Evolutionary conservation across 2,329 filamentous ascomycete species (phyloP).

Genomic region (Fusarium coicis): DNA sequence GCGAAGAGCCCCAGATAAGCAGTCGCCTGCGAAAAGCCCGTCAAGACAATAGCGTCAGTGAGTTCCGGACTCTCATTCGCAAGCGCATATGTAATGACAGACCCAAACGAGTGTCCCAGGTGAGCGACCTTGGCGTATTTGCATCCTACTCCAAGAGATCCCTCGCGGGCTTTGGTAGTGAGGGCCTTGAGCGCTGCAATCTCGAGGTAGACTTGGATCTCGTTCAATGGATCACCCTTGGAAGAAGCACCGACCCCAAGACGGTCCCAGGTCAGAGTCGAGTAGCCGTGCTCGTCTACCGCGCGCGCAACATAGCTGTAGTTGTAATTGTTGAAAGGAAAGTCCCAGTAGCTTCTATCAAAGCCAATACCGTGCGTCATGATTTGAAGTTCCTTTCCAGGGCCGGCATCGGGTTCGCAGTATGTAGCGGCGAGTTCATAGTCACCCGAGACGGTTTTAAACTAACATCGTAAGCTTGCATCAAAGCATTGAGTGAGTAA

Average conservation of each 20-base stretch:
- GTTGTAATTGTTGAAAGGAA: constrained; percentile 65
- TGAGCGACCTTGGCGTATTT: constrained; percentile 62
- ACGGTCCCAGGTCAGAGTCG: constrained; percentile 70
- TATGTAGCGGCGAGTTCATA: constrained; percentile 71
- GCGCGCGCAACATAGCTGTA: constrained; percentile 71
- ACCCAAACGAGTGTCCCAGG: constrained; percentile 73
- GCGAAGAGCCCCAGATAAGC: constrained; percentile 57
- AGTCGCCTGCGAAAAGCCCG: constrained; percentile 65
- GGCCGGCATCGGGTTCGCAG: constrained; percentile 64
- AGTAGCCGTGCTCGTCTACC: constrained; percentile 65
- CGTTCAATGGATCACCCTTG: constrained; percentile 67
- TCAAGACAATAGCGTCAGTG: constrained; percentile 68
- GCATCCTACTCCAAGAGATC: constrained; percentile 55
- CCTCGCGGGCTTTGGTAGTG: constrained; percentile 60
- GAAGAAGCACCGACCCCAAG: constrained; percentile 69
- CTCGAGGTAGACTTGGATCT: constrained; percentile 68
- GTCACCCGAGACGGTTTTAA: constrained; percentile 60
- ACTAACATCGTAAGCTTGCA: constrained; percentile 47
- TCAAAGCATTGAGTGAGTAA: background rate
- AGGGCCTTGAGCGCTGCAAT: constrained; percentile 66
- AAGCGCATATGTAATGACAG: constrained; percentile 66
- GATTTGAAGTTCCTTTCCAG: constrained; percentile 52
- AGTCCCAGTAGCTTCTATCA: constrained; percentile 69
- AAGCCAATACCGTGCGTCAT: constrained; percentile 57
- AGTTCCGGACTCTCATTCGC: constrained; percentile 62